Base-by-base conservation (phyloP, 305 asterid species). In the Solanum hybrid region DNA sequence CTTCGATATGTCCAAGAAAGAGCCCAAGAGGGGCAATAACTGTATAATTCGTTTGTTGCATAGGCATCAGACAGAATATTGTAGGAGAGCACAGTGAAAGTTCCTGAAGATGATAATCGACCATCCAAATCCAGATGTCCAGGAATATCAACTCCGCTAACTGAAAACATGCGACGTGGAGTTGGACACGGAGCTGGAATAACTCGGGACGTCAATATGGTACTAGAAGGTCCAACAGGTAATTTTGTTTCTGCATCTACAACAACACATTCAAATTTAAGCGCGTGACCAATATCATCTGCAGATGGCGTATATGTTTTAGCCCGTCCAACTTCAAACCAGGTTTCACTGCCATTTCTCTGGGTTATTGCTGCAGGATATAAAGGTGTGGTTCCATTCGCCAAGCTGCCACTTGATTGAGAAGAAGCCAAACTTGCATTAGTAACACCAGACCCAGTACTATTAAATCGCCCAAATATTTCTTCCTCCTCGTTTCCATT, bases 151-250 rank as follows among this genome's bases (percentile, higher is more conserved):
- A 90, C 91, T 92, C 95, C 98, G 89, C 92, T 93, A 90, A 95
- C 95, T 31, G 93, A 89, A 94, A 97, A 93, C 92, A 96, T 76
- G 78, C 94, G 95, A 15, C 98, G 94, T 0, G 99, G 99, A 86
- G 95, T 94, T 39, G 99, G 99, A 77, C 96, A 93, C n/a, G 99
- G 99, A 45, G 99, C 99, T 27, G 99, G 98, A 92, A 98, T 98
- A 87, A 98, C 99, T 87, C 96, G 98, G 34, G 98, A 95, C 36
- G 99, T 98, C 86, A 93, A 90, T 86, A 98, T 91, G 57, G 98
- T 93, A 91, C 89, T 95, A 68, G 94, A 90, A 86, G 95, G 94
- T 75, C 98, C 99, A 89, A 95, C 96, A 17, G 93, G 31, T 88
- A 90, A 90, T 89, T 94, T 96, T 15, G 97, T 93, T 91, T 96